Conservation (phyloP, 1,139 yeast species). For the Magnusiomyces clavatus region DNA sequence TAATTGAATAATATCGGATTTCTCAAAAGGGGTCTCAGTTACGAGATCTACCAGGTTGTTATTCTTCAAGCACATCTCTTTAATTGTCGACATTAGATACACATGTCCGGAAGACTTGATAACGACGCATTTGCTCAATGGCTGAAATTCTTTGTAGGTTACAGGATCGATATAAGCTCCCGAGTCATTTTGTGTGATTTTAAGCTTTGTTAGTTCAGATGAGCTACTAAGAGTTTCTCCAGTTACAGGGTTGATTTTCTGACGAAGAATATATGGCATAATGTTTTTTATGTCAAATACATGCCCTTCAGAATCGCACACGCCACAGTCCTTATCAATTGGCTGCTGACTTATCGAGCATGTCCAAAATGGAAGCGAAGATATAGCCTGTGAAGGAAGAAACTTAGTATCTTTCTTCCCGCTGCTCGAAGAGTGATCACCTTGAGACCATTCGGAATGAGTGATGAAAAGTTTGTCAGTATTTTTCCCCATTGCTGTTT, state of each 20-base stretch:
- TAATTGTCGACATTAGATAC: slow-evolving; percentile 28
- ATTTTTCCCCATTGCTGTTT: slow-evolving; percentile 33
- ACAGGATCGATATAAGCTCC: slow-evolving; percentile 31
- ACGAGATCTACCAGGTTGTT: slow-evolving; percentile 30
- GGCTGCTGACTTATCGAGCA: slow-evolving; percentile 33
- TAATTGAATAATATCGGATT: slow-evolving; percentile 26
- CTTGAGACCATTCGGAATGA: slow-evolving; percentile 31
- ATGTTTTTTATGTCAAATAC: slow-evolving; percentile 32
- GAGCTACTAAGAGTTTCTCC: slow-evolving; percentile 23
- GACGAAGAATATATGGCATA: slow-evolving; percentile 28
- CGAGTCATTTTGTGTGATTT: slow-evolving; percentile 24
- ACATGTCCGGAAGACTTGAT: slow-evolving; percentile 31
- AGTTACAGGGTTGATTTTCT: slow-evolving; percentile 30
- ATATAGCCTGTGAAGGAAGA: slow-evolving; percentile 15
- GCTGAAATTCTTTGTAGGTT: slow-evolving; percentile 29
- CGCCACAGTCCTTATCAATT: slow-evolving; percentile 25
- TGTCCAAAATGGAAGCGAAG: slow-evolving; percentile 30
- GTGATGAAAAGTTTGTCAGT: slow-evolving; percentile 35
- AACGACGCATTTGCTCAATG: slow-evolving; percentile 27
- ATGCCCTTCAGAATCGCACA: slow-evolving; percentile 28
- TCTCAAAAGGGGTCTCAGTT: slow-evolving; percentile 27
- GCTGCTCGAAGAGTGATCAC: slow-evolving; percentile 28
- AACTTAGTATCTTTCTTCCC: slow-evolving; percentile 16
- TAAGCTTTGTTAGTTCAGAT: slow-evolving; percentile 25
- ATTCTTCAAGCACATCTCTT: slow-evolving; percentile 28